These are phyloP conservation scores for Bryoglossum gracile DNA, from an alignment of 495 filamentous ascomycete species.

Conservation along the genomic window DNA sequence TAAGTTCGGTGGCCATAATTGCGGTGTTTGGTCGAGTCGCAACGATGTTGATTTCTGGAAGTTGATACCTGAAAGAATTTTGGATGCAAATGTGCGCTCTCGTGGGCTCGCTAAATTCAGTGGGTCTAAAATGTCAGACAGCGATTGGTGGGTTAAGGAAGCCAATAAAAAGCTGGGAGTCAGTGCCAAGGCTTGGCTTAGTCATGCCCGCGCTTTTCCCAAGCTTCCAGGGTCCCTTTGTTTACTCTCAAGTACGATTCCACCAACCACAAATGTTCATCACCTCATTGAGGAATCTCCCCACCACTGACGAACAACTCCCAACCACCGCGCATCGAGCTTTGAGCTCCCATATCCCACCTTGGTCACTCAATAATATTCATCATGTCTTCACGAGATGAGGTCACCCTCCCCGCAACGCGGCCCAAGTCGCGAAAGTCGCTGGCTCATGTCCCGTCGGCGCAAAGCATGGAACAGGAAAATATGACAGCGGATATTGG, in stretches of 20 bases:
- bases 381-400: conserved; percentile 40
- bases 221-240: too few species aligned
- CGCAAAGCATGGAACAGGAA: conserved; percentile 54
- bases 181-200: too few species aligned
- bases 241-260: conserved; percentile 9
- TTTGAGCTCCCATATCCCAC: too few species aligned
- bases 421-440: conserved; percentile 66
- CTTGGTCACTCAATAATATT: too few species aligned
- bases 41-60: too few species aligned
- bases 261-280: conserved; percentile 13
- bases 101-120: not conserved
- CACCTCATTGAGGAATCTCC: not conserved
- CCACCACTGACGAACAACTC: conserved; percentile 9
- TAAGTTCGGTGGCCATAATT: conserved; percentile 97
- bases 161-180: too few species aligned
- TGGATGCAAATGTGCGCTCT: too few species aligned
- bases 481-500: conserved; percentile 60
- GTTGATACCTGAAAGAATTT: too few species aligned
- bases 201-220: too few species aligned
- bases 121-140: not conserved
- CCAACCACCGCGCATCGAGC: conserved; percentile 4
- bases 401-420: conserved; percentile 42
- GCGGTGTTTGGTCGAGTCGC: conserved; percentile 41
- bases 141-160: not conserved
- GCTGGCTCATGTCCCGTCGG: conserved; percentile 56